phyloP scores from a whole-genome alignment of 306 rosid genomes.

The Abrus pulchellus region DNA sequence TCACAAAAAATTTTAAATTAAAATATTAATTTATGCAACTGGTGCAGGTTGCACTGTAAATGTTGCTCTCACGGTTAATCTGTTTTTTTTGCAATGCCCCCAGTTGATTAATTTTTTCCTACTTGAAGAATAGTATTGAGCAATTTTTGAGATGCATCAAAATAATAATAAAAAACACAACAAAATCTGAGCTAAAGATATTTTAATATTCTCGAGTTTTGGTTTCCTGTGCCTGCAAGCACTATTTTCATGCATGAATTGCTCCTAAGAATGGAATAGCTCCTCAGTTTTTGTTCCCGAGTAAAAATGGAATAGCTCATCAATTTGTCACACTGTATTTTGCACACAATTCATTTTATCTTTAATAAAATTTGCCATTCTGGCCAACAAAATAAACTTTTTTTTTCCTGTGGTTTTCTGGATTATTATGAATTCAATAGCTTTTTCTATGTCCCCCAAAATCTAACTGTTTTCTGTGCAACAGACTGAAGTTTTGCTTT shows the following conservation, averaged over 20 bases:
- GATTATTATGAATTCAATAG: constrained; percentile 10
- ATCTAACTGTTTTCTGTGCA: constrained; percentile 16
- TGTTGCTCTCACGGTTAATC: background rate
- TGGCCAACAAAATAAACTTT: constrained; percentile 8
- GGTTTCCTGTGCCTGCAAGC: background rate
- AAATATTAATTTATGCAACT: too few relatives aligned
- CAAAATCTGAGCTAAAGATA: background rate
- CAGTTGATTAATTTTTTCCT: background rate
- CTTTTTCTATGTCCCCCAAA: constrained; percentile 23
- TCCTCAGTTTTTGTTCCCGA: too few relatives aligned
- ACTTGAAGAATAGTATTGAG: too few relatives aligned
- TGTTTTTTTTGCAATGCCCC: background rate
- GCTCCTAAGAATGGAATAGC: background rate
- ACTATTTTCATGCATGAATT: background rate
- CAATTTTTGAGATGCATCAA: too few relatives aligned
- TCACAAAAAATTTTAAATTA: too few relatives aligned
- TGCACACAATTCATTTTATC: background rate
- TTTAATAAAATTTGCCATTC: constrained; percentile 5
- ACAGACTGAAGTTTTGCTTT: constrained; percentile 35
- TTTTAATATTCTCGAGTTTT: background rate
- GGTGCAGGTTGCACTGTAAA: too few relatives aligned
- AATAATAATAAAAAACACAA: too few relatives aligned
- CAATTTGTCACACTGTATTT: constrained; percentile 25
- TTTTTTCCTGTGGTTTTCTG: background rate
- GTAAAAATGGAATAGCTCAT: background rate